These are phyloP conservation scores for Lactifluus piperatus DNA, from an alignment of 768 basidiomycete species.

Conservation along the genomic window DNA sequence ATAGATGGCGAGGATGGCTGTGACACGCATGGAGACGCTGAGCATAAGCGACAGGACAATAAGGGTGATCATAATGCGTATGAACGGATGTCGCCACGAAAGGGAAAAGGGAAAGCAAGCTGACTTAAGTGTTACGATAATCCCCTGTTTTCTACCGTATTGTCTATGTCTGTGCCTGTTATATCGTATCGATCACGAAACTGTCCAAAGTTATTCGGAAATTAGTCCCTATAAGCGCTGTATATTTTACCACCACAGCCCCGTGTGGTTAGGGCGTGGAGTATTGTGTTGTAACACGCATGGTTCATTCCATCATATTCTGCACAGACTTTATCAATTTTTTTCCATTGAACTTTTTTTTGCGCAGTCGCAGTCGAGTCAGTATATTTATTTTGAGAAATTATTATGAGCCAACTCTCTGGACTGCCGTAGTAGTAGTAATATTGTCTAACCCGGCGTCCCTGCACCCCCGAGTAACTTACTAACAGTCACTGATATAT, in stretches of 20 bases:
- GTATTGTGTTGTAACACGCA: too few relatives aligned
- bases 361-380: not conserved
- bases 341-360: not conserved
- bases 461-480: not conserved
- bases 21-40: not conserved
- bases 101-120: slow-evolving; percentile 14
- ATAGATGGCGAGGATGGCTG: not conserved
- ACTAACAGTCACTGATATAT: not conserved
- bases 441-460: too few relatives aligned
- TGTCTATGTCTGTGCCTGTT: too few relatives aligned
- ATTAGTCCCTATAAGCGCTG: not conserved
- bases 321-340: not conserved
- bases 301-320: not conserved
- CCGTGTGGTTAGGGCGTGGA: too few relatives aligned
- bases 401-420: not conserved
- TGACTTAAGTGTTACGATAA: too few relatives aligned
- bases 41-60: not conserved
- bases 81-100: slow-evolving; percentile 4
- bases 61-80: slow-evolving; percentile 9
- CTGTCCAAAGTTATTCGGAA: not conserved
- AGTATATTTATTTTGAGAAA: not conserved
- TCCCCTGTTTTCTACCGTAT: too few relatives aligned
- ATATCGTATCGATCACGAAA: not conserved
- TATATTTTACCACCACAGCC: too few relatives aligned
- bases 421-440: too few relatives aligned